Percentiles rank a stretch among this genome's conserved stretches.
These are phyloP conservation scores for Puccinia coronata DNA, from an alignment of 1,284 basidiomycete genomes.

Conservation along the genomic window DNA sequence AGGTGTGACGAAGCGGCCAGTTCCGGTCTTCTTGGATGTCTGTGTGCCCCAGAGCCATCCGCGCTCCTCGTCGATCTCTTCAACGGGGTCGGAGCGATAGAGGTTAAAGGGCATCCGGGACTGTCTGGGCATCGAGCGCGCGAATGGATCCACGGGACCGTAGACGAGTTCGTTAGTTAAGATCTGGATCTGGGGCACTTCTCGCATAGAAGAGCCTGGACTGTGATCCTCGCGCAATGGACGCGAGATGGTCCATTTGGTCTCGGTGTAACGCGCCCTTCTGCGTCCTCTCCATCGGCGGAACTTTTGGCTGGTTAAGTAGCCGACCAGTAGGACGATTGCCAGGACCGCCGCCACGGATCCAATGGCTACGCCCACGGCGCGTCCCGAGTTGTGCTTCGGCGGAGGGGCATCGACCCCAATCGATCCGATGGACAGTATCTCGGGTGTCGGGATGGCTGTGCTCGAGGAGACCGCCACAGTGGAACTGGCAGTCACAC, in stretches of 20 bases:
- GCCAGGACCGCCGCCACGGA: not conserved
- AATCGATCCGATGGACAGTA: not conserved
- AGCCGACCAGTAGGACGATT: not conserved
- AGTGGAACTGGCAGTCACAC: not conserved
- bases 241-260: conserved; percentile 19
- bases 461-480: not conserved
- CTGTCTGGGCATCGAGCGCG: conserved; percentile 4
- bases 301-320: not conserved
- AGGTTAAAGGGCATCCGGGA: conserved; percentile 1
- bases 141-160: conserved; percentile 5
- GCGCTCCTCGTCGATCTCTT: conserved; percentile 20
- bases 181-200: not conserved
- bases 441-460: not conserved
- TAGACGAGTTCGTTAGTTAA: not conserved
- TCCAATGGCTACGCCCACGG: not conserved
- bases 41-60: conserved; percentile 31
- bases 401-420: not conserved
- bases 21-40: not conserved
- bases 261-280: not conserved
- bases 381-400: conserved; percentile 1
- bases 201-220: not conserved
- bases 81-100: not conserved
- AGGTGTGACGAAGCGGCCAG: not conserved
- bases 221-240: not conserved
- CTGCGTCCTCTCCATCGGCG: not conserved